Evolutionary conservation across 1,284 basidiomycete species (phyloP), one percentile per base, ranked within the genome.

Genomic region (Pseudozyma thailandica): DNA sequence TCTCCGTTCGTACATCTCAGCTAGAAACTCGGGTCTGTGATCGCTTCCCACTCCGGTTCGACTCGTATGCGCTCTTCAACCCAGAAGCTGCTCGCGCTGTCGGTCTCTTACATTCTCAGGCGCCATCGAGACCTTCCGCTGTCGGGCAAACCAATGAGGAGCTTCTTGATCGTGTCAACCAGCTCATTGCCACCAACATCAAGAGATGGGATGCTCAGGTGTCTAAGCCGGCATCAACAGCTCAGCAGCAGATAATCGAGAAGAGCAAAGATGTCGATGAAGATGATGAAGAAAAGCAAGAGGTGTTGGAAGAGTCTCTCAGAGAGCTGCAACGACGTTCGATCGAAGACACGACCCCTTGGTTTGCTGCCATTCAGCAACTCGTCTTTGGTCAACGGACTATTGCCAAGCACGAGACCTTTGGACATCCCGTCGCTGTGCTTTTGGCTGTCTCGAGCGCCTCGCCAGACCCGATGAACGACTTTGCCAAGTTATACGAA

Each of bases 381-480:
- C 47, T 72, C 8, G 57, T 66, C 8, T 73, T 73, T n/a, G 48
- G 53, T 4, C 63, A 64, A 31, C 38, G 78, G 5, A 31, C 50
- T 4, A 51, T 78, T 6, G 68, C 55, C 20, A 63, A 64, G 39
- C 78, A 78, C 60, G 74, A 78, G 41, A 63, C 72, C 1, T 73
- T 79, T 18, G 59, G 75, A 7, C 66, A 76, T 69, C 65, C 70
- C 12, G 37, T 72, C 27, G 50, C 58, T 28, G 58, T 77, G 13
- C 53, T 82, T 5, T 42, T 82, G 6, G 78, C 71, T 13, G 78
- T 80, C 3, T 79, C 79, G 1, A 68, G 73, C 6, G 51, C 54
- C 15, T 72, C 69, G 8, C 63, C 78, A 1, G 79, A 82, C 51
- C 79, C 80, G 6, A 72, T 82, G 74, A 79, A 80, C 59, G 79